Conservation (phyloP, 2,329 filamentous ascomycete species). For the Colletotrichum cereale region DNA sequence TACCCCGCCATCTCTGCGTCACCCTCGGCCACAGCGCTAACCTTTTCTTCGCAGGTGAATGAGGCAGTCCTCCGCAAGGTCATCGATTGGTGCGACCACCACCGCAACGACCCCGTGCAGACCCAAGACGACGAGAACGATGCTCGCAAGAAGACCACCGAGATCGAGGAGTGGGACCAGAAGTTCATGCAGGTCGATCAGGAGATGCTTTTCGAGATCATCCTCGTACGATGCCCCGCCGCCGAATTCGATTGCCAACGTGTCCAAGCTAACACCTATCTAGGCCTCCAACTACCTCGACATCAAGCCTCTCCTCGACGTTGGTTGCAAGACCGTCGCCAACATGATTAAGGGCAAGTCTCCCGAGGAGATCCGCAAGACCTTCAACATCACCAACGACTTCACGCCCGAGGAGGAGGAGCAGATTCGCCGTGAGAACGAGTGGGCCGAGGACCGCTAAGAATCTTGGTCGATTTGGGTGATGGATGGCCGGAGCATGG, state of each 20-base stretch:
- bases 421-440: constrained; percentile 92
- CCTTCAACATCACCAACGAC: constrained; percentile 99
- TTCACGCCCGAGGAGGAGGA: constrained; percentile 99
- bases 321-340: constrained; percentile 98
- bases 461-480: not conserved
- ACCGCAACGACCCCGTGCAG: constrained; percentile 88
- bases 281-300: constrained; percentile 98
- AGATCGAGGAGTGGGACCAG: constrained; percentile 99
- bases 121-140: constrained; percentile 91
- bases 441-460: constrained; percentile 89
- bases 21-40: constrained; percentile 26
- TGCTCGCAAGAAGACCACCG: constrained; percentile 96
- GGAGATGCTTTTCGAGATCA: constrained; percentile 99
- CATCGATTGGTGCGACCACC: constrained; percentile 97
- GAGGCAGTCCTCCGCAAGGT: constrained; percentile 95
- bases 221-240: constrained; percentile 75
- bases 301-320: constrained; percentile 97
- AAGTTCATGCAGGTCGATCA: constrained; percentile 99
- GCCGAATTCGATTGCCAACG: not conserved
- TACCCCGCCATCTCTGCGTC: constrained; percentile 26
- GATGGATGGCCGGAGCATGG: constrained; percentile 13
- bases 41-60: constrained; percentile 73
- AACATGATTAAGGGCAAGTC: constrained; percentile 99
- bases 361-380: constrained; percentile 98
- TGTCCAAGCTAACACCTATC: not conserved